These are phyloP conservation scores for Seminavis robusta DNA, from an alignment of 108 stramenopile species.

Conservation along the genomic window DNA sequence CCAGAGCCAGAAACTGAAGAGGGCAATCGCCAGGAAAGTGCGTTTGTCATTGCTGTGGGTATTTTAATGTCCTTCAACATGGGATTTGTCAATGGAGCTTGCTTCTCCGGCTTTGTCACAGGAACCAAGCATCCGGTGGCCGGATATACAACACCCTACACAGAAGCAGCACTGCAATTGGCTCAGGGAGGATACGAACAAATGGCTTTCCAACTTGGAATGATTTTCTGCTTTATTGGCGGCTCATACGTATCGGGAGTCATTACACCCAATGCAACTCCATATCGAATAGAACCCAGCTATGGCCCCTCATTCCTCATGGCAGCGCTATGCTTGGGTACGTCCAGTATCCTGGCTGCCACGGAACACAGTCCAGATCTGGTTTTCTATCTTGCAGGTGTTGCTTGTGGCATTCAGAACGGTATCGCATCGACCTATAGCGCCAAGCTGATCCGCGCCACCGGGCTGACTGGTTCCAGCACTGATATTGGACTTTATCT, in stretches of 20 bases:
- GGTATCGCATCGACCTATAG: conserved; percentile 25
- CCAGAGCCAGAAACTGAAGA: too few relatives aligned
- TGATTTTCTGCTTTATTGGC: conserved; percentile 17
- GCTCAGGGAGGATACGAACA: conserved; percentile 16
- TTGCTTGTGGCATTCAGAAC: conserved; percentile 26
- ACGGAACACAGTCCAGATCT: background rate
- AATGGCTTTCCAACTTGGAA: too few relatives aligned
- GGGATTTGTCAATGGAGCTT: conserved; percentile 37
- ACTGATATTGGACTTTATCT: conserved; percentile 27
- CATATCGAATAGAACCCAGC: conserved; percentile 12
- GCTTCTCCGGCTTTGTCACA: conserved; percentile 26
- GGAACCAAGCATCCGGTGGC: conserved; percentile 18
- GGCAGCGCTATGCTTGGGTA: conserved; percentile 7
- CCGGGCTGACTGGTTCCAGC: conserved; percentile 18
- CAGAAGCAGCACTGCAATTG: conserved; percentile 13
- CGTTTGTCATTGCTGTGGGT: conserved; percentile 21
- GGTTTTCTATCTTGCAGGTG: conserved; percentile 16
- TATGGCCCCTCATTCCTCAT: conserved; percentile 31
- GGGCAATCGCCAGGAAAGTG: conserved; percentile 10
- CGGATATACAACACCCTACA: conserved; percentile 28
- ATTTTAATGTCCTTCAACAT: conserved; percentile 26
- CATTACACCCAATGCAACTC: conserved; percentile 19
- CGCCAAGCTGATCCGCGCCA: conserved; percentile 23
- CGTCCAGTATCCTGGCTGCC: conserved; percentile 9
- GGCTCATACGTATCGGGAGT: conserved; percentile 13